phyloP scores from a whole-genome alignment of 108 stramenopile genomes.

The Cyclostephanos tholiformis region DNA sequence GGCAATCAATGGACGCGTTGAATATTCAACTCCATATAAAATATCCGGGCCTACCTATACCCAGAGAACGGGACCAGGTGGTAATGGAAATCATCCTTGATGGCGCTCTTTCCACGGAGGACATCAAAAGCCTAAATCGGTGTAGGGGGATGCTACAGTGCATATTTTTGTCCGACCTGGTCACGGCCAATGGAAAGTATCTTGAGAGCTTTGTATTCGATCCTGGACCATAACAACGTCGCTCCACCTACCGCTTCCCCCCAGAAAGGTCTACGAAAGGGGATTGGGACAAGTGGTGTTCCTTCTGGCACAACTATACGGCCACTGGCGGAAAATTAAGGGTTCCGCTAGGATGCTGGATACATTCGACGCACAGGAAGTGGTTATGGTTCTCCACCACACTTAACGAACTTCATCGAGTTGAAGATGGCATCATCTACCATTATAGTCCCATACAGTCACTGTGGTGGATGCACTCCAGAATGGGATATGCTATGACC shows the following conservation, averaged over 20 bases:
- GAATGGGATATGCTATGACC: too few species aligned
- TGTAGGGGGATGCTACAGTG: background rate
- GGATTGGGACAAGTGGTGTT: background rate
- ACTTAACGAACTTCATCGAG: background rate
- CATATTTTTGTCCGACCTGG: too few species aligned
- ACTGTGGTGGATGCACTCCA: too few species aligned
- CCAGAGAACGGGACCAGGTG: background rate
- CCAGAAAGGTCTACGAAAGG: background rate
- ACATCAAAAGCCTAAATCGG: background rate
- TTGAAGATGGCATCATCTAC: too few species aligned
- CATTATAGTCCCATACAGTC: too few species aligned
- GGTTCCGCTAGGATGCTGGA: too few species aligned
- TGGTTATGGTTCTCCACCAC: background rate
- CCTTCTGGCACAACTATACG: background rate
- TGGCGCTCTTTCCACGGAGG: background rate
- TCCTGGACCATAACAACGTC: background rate
- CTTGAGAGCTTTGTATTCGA: background rate
- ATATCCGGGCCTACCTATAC: background rate
- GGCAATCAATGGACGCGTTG: background rate
- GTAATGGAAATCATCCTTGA: background rate
- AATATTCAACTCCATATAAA: background rate
- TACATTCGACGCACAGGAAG: too few species aligned
- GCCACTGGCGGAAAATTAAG: too few species aligned
- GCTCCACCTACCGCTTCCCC: too few species aligned
- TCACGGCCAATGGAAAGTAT: conserved; percentile 10